Base-by-base conservation (phyloP, 805 yeast species). In the Kregervanrija fluxuum region DNA sequence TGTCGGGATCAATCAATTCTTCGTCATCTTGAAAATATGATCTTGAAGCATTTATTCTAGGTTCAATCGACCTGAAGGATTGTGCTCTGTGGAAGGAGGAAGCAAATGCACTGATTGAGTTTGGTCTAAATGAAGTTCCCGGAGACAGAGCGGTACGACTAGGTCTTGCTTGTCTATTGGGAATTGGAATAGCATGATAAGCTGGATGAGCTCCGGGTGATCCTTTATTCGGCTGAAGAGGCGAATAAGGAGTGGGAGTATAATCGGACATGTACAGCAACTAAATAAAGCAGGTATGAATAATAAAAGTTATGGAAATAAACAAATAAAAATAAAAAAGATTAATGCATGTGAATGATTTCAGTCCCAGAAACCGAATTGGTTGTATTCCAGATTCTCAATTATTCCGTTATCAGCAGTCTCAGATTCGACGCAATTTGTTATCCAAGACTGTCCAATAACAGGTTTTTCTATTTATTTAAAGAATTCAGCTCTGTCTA, bases 11-110 rank as follows among this genome's bases (percentile, higher is more conserved):
- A 51, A 75, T 77, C 11, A 79, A 60, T 56, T 80, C 86, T 57
- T 84, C 90, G 48, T 69, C 74, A 54, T 69, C 77, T 54, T 59
- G 70, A 58, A 85, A 82, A 50, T 74, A 85, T 0, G 89, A 80
- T 52, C 95, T 66, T 30, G 73, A 66, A 8, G 79, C 75, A 54
- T 71, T 76, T 52, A 84, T 78, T 33, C 74, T 69, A 28, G 73
- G 71, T 52, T 75, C 81, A 30, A 74, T 54, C 11, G 79, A 74
- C 40, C 74, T 70, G 59, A 73, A 75, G 3, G 88, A 77, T 59
- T 85, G 91, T 1, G 95, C 93, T 59, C 96, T 73, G 35, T 79
- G 75, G 56, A 74, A 79, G 0, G 95, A 86, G 11, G 85, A 77
- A 1, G 95, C 95, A 64, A 87, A 87, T 44, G 85, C 79, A 46